Evolutionary conservation across 1,284 basidiomycete genomes (phyloP).

Genomic region (Moesziomyces globuligerus): DNA sequence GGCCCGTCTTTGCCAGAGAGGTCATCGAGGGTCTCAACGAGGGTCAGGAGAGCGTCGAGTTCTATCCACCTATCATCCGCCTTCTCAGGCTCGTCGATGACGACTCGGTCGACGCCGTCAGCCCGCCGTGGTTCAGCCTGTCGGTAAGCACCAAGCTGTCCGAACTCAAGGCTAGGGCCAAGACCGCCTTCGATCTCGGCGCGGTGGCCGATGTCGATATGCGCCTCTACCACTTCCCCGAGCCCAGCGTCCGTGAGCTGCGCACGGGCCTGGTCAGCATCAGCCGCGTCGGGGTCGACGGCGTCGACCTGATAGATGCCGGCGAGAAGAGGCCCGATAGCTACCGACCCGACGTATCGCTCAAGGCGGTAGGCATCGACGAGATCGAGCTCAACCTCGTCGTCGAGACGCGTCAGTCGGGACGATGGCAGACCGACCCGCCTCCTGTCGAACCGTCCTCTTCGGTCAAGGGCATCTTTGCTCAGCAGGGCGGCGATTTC

Average conservation of each 20-base stretch:
- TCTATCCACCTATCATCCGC: conserved; percentile 78
- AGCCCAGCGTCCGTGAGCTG: conserved; percentile 26
- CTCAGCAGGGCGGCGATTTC: conserved; percentile 47
- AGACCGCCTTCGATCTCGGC: conserved; percentile 37
- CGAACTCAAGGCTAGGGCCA: conserved; percentile 52
- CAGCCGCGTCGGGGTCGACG: conserved; percentile 22
- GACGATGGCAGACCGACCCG: conserved; percentile 58
- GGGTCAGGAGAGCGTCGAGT: conserved; percentile 75
- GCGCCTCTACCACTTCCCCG: conserved; percentile 47
- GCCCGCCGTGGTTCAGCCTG: conserved; percentile 35
- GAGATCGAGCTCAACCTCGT: conserved; percentile 61
- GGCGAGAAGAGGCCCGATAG: conserved; percentile 50
- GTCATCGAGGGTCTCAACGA: conserved; percentile 72
- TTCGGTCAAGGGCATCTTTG: conserved; percentile 48
- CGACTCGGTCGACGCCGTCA: conserved; percentile 52
- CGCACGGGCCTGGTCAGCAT: conserved; percentile 18
- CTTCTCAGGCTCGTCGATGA: conserved; percentile 70
- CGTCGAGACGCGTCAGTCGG: conserved; percentile 58
- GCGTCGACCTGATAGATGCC: conserved; percentile 55
- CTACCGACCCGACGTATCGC: conserved; percentile 37
- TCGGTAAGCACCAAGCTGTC: conserved; percentile 55
- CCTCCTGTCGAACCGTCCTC: conserved; percentile 17
- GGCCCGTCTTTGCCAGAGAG: conserved; percentile 73
- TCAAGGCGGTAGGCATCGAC: conserved; percentile 54
- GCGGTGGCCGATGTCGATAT: conserved; percentile 38